Percentiles rank a stretch among this genome's conserved stretches.
Evolutionary conservation across 441 rosid species (phyloP).

Genomic region (Pelargonium cotyledonis): DNA sequence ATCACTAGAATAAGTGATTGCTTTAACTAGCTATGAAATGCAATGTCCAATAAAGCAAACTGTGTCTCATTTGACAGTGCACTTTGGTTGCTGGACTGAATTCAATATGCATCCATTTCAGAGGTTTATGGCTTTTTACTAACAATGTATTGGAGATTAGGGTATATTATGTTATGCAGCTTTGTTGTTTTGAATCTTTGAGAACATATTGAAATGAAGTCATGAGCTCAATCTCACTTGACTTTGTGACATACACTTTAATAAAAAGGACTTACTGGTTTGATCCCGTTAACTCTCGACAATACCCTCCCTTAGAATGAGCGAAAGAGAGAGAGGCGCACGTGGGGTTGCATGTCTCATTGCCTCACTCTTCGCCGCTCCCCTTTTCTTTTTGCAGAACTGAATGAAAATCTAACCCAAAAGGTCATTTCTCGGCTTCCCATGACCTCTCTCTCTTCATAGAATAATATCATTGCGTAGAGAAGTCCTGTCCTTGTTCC

Average conservation of each 20-base stretch:
- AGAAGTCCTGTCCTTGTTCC: slow-evolving; percentile 4
- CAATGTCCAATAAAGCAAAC: not conserved
- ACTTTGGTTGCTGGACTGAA: slow-evolving; percentile 1
- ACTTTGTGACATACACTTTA: not conserved
- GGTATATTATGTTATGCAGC: not conserved
- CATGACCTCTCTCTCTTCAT: slow-evolving; percentile 9
- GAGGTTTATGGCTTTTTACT: not conserved
- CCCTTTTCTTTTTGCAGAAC: slow-evolving; percentile 25
- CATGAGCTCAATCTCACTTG: not conserved
- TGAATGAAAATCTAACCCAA: slow-evolving; percentile 17
- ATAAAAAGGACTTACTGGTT: slow-evolving; percentile 5
- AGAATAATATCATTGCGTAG: slow-evolving; percentile 2
- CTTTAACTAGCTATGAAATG: not conserved
- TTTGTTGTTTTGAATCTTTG: not conserved
- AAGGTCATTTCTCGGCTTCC: not conserved
- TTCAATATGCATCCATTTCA: not conserved
- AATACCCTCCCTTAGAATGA: not conserved
- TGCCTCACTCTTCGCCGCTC: slow-evolving; percentile 31
- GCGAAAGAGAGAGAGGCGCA: slow-evolving; percentile 28
- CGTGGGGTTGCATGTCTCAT: slow-evolving; percentile 33
- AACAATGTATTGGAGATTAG: not conserved
- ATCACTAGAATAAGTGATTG: slow-evolving; percentile 14
- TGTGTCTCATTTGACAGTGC: slow-evolving; percentile 2
- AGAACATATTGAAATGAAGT: not conserved
- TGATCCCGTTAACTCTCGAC: slow-evolving; percentile 10